phyloP scores from a whole-genome alignment of 345 rosid species.

The Citrus glauca region DNA sequence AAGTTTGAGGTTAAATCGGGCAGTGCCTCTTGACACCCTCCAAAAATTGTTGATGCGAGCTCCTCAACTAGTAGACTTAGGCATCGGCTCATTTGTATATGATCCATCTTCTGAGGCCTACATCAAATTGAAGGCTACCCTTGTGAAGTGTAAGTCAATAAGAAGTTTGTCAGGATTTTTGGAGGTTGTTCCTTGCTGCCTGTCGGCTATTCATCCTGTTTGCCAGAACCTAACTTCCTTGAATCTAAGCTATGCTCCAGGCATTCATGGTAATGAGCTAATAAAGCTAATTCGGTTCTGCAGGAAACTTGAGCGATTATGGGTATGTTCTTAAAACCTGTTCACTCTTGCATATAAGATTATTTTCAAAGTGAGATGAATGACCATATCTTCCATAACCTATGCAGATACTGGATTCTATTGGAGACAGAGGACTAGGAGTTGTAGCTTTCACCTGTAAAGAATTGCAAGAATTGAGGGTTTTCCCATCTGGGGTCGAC shows the following conservation, averaged over 20 bases:
- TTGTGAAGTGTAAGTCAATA: constrained; percentile 50
- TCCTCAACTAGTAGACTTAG: constrained; percentile 75
- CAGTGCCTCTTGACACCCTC: constrained; percentile 70
- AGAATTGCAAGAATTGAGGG: constrained; percentile 82
- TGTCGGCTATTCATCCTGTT: constrained; percentile 55
- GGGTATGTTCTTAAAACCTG: constrained; percentile 47
- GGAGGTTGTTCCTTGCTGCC: constrained; percentile 64
- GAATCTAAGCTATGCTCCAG: constrained; percentile 89
- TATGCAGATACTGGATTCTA: constrained; percentile 82
- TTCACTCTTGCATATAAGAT: background rate
- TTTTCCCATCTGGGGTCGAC: constrained; percentile 75
- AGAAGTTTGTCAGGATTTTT: constrained; percentile 86
- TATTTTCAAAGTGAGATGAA: background rate
- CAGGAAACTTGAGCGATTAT: constrained; percentile 70
- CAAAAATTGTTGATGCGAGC: constrained; percentile 60
- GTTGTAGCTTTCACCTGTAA: constrained; percentile 77
- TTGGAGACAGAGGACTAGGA: constrained; percentile 84
- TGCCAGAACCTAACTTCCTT: constrained; percentile 57
- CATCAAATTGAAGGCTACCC: constrained; percentile 38
- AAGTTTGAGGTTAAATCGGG: constrained; percentile 77
- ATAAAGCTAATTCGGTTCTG: constrained; percentile 60
- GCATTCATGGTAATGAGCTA: constrained; percentile 58
- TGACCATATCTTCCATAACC: constrained; percentile 7
- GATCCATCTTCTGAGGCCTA: constrained; percentile 65
- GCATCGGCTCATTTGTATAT: constrained; percentile 74